A percentile compares a stretch with the other conserved stretches of the same genome.
Conservation (phyloP, 164 flowering plant genomes). For the Buxus sempervirens region DNA sequence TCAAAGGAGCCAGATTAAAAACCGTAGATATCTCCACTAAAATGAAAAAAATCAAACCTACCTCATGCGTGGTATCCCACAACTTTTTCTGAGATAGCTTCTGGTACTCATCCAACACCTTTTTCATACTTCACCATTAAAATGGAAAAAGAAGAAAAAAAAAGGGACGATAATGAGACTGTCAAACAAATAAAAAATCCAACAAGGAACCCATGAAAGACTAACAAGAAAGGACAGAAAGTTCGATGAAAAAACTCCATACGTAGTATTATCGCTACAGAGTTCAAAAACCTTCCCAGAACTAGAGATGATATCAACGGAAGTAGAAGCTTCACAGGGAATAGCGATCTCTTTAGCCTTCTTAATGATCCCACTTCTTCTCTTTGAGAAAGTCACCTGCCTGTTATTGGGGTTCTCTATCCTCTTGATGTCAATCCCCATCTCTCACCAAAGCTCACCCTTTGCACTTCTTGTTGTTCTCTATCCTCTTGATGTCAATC, state of each 20-base stretch:
- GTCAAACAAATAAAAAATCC: not conserved
- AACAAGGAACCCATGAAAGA: not conserved
- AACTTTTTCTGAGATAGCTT: conserved; percentile 54
- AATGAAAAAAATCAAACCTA: conserved; percentile 12
- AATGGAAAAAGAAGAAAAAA: not conserved
- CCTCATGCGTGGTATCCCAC: conserved; percentile 98
- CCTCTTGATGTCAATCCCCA: conserved; percentile 84
- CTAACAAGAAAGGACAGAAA: not conserved
- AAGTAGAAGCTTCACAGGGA: conserved; percentile 78
- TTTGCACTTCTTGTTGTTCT: not conserved
- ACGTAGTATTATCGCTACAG: conserved; percentile 53
- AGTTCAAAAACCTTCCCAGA: conserved; percentile 63
- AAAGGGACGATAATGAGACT: not conserved
- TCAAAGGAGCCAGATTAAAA: not conserved
- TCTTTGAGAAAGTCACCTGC: conserved; percentile 71
- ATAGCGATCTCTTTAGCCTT: conserved; percentile 72
- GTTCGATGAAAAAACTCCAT: conserved; percentile 12
- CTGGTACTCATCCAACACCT: conserved; percentile 60
- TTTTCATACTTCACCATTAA: conserved; percentile 36
- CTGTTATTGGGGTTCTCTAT: conserved; percentile 74
- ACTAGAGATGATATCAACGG: conserved; percentile 60
- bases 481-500: conserved; percentile 60
- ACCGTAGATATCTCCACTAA: not conserved
- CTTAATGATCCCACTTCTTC: conserved; percentile 70
- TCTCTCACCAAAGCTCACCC: conserved; percentile 6